Base-by-base conservation (phyloP, 768 basidiomycete species). In the Royoungia palumana region DNA sequence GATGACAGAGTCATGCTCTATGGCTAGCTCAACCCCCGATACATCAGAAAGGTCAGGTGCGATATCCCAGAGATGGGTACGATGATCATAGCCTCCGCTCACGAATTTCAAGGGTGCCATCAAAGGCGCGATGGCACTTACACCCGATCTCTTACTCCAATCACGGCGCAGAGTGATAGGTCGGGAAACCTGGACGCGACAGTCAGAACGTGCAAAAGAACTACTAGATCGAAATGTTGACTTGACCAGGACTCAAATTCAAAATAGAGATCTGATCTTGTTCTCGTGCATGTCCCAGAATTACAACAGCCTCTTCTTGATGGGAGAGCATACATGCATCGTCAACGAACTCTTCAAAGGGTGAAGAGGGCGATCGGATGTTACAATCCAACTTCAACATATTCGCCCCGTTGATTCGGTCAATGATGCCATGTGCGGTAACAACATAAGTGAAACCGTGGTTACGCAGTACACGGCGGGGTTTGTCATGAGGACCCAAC, bases 81-180 rank as follows among this genome's bases (percentile, higher is more conserved):
- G 46, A 46, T 77, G 77, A 58, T 79, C 76, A 40, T 75, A 70
- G 6, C 78, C 77, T 21, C 77, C 79, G 9, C 69, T 79, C 4
- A 68, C 76, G 58, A 80, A 79, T 61, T 66, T 61, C 32, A 63
- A 56, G 12, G 72, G 69, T 28, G 71, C 72, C 57, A 66, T 59
- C 65, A 78, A 62, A 13, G 72, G 35, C n/a, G 72, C 59, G 11
- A 78, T 53, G 16, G 73, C 70, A 43, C 75, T 77, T 22, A 72
- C 67, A 4, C 76, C 78, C 13, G 62, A 56, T 51, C 66, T 74
- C 54, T 68, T 76, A 50, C 61, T 66, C 68, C 65, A 63, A n/a
- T 68, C 64, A 36, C 69, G 60, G 32, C 41, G 46, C 30, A 65
- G 58, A 38, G 44, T 41, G 21, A 52, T 40, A 34, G 36, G 52